phyloP scores from a whole-genome alignment of 495 filamentous ascomycete genomes.

The Hypoxylon rickii region DNA sequence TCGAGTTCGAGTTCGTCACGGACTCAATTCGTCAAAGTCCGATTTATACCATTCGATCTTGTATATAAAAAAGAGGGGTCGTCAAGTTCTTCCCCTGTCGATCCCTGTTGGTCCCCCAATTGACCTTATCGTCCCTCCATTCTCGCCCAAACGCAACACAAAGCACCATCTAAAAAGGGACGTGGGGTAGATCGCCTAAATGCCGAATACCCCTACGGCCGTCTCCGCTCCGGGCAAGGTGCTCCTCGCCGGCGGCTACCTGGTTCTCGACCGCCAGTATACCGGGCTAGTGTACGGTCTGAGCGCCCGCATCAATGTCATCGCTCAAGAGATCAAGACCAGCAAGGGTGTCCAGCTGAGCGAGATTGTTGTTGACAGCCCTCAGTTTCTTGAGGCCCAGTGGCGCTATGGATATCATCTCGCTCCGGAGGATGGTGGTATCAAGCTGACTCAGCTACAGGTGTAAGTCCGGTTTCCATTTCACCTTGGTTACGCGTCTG shows the following conservation, averaged over 20 bases:
- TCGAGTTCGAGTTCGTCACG: no score
- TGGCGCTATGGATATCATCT: conserved; percentile 84
- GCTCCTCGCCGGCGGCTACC: conserved; percentile 89
- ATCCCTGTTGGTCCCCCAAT: conserved; percentile 27
- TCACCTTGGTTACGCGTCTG: conserved; percentile 12
- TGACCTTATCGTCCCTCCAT: conserved; percentile 2
- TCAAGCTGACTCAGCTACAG: conserved; percentile 75
- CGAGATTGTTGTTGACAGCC: conserved; percentile 83
- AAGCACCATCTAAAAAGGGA: neutral
- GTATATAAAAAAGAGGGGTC: neutral
- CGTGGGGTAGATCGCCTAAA: conserved; percentile 25
- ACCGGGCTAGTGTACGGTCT: conserved; percentile 93
- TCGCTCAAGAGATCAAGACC: conserved; percentile 67
- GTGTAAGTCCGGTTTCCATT: conserved; percentile 60
- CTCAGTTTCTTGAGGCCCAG: conserved; percentile 82
- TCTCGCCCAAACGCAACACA: neutral
- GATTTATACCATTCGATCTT: neutral
- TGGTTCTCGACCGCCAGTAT: conserved; percentile 87
- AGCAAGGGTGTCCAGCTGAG: conserved; percentile 60
- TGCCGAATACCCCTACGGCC: conserved; percentile 49
- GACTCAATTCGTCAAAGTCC: no score
- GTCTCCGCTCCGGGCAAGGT: conserved; percentile 97
- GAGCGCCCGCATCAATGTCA: conserved; percentile 87
- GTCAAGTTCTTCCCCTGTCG: neutral
- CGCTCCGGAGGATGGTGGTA: conserved; percentile 70